Evolutionary conservation across 371 early-diverging fungal species (phyloP).

Genomic region (Apophysomyces ossiformis): DNA sequence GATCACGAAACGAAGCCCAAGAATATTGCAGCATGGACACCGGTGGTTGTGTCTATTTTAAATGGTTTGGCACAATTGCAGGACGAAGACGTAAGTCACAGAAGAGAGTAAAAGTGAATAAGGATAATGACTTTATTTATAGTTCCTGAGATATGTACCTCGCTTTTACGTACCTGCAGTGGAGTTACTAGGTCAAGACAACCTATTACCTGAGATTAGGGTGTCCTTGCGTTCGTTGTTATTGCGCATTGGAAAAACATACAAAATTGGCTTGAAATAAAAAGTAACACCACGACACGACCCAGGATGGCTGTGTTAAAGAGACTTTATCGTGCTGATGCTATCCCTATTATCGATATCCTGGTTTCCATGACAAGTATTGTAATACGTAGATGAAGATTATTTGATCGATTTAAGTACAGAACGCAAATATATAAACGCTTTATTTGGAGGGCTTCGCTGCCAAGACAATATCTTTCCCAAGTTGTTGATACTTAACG

Average conservation of each 20-base stretch:
- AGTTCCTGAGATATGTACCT: constrained; percentile 53
- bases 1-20: constrained; percentile 59
- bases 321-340: too few species aligned
- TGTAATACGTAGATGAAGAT: too few species aligned
- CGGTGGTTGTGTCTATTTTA: constrained; percentile 55
- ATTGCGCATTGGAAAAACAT: constrained; percentile 50
- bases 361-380: too few species aligned
- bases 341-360: too few species aligned
- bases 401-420: neutral
- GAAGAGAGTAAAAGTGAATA: neutral
- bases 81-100: constrained; percentile 53
- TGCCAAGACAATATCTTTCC: constrained; percentile 33
- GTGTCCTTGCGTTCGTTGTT: constrained; percentile 49
- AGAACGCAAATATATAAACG: neutral
- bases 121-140: neutral
- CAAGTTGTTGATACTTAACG: constrained; percentile 31
- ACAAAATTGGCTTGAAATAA: constrained; percentile 41
- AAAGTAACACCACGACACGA: neutral
- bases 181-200: constrained; percentile 53
- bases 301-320: too few species aligned
- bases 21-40: constrained; percentile 62
- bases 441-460: constrained; percentile 7
- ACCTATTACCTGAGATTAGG: constrained; percentile 49
- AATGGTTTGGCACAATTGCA: constrained; percentile 51
- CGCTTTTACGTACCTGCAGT: constrained; percentile 53